These are phyloP conservation scores for Chamaecrista fasciculata DNA, from an alignment of 306 rosid species.

Conservation along the genomic window DNA sequence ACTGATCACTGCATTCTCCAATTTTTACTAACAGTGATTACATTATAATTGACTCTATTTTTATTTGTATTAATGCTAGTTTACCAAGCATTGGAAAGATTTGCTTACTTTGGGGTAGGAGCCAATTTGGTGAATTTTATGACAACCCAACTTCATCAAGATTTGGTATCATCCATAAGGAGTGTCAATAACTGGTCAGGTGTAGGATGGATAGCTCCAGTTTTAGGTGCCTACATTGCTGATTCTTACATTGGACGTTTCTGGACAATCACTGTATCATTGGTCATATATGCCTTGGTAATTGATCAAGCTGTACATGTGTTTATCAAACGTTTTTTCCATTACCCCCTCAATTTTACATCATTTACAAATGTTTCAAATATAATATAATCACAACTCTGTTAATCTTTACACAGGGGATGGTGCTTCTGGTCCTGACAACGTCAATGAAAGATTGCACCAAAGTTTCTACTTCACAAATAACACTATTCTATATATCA, in stretches of 20 bases:
- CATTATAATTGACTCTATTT: neutral
- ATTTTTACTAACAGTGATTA: neutral
- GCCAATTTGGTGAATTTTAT: too few relatives aligned
- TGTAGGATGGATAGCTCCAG: slow-evolving; percentile 88
- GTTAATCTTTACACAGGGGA: too few relatives aligned
- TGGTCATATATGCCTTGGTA: slow-evolving; percentile 87
- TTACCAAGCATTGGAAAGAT: slow-evolving; percentile 75
- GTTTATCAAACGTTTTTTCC: too few relatives aligned
- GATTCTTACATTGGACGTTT: slow-evolving; percentile 93
- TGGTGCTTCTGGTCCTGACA: slow-evolving; percentile 65
- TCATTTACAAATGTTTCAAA: too few relatives aligned
- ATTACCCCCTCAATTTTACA: too few relatives aligned
- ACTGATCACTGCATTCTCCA: neutral
- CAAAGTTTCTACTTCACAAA: slow-evolving; percentile 66
- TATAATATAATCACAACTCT: too few relatives aligned
- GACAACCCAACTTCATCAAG: slow-evolving; percentile 71
- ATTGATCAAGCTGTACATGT: neutral
- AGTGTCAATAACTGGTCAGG: slow-evolving; percentile 98
- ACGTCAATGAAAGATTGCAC: slow-evolving; percentile 60
- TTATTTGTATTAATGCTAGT: slow-evolving; percentile 7
- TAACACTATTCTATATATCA: slow-evolving; percentile 68
- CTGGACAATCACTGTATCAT: slow-evolving; percentile 93
- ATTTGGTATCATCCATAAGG: slow-evolving; percentile 84
- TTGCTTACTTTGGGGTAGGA: too few relatives aligned
- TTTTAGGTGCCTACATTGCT: slow-evolving; percentile 88